Conservation (phyloP, 2,329 filamentous ascomycete species). For the Seiridium unicorne region DNA sequence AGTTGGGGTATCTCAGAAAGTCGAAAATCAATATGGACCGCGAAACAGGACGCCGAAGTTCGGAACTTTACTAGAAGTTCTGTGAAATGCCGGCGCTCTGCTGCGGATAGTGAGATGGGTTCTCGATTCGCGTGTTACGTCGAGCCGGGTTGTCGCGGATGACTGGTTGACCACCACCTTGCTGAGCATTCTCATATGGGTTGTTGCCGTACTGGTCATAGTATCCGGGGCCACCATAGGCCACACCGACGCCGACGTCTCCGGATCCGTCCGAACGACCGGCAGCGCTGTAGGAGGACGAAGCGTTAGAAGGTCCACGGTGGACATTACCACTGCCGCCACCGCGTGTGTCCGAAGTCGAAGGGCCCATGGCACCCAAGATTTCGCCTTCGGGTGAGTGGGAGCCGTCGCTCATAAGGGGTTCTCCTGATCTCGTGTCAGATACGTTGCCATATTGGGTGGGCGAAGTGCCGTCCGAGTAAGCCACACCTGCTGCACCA, state of each 20-base stretch:
- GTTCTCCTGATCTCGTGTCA: conserved; percentile 69
- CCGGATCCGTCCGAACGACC: conserved; percentile 69
- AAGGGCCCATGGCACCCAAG: conserved; percentile 77
- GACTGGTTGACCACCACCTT: conserved; percentile 63
- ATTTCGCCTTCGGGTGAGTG: conserved; percentile 74
- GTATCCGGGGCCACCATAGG: conserved; percentile 49
- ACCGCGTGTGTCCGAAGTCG: conserved; percentile 50
- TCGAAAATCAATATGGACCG: not conserved
- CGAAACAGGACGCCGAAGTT: not conserved
- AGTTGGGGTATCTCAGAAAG: not conserved
- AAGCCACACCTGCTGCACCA: conserved; percentile 60
- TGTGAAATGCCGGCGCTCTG: conserved; percentile 95
- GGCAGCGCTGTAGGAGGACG: conserved; percentile 87
- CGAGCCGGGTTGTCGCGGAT: conserved; percentile 92
- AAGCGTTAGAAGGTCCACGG: conserved; percentile 91
- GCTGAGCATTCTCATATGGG: conserved; percentile 49
- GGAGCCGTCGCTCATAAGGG: conserved; percentile 52
- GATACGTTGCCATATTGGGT: conserved; percentile 59
- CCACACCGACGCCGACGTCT: conserved; percentile 45
- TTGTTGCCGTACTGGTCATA: conserved; percentile 61
- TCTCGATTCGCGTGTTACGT: conserved; percentile 93
- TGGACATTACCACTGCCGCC: conserved; percentile 69
- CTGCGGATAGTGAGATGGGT: conserved; percentile 82
- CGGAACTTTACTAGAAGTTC: conserved; percentile 68
- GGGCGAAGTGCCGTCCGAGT: conserved; percentile 74